These are phyloP conservation scores for Pseudogymnoascus sp. DNA, from an alignment of 2,329 filamentous ascomycete species.

Conservation along the genomic window DNA sequence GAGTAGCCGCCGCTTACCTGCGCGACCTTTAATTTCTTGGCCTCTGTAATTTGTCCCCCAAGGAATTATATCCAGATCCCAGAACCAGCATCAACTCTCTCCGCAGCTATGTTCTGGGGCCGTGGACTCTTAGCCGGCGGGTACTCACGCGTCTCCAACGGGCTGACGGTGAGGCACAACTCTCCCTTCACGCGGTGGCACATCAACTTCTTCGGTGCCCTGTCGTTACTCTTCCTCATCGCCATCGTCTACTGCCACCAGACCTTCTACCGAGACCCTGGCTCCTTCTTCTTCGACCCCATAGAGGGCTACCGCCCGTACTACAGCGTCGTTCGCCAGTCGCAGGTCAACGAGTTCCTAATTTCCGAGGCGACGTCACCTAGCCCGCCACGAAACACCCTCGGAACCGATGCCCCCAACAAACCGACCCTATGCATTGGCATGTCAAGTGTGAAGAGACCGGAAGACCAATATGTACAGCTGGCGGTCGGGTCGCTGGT, in stretches of 20 bases:
- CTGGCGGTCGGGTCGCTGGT: constrained; percentile 24
- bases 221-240: constrained; percentile 21
- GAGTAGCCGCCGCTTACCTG: not conserved
- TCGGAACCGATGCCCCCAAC: not conserved
- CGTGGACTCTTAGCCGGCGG: not conserved
- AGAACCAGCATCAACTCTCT: not conserved
- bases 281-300: constrained; percentile 28
- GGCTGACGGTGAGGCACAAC: not conserved
- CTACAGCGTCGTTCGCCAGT: constrained; percentile 23
- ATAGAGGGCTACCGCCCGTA: constrained; percentile 23
- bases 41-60: not conserved
- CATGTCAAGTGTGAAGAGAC: constrained; percentile 13
- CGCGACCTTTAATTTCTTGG: not conserved
- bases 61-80: not conserved
- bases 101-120: constrained; percentile 1
- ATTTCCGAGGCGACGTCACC: constrained; percentile 12
- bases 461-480: constrained; percentile 14
- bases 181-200: constrained; percentile 2
- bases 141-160: not conserved
- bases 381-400: not conserved
- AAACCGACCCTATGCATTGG: constrained; percentile 15
- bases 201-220: not conserved
- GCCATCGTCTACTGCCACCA: constrained; percentile 22
- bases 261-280: constrained; percentile 26
- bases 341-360: constrained; percentile 24